Base-by-base conservation (phyloP, 495 filamentous ascomycete genomes). In the Venustampulla echinocandica region DNA sequence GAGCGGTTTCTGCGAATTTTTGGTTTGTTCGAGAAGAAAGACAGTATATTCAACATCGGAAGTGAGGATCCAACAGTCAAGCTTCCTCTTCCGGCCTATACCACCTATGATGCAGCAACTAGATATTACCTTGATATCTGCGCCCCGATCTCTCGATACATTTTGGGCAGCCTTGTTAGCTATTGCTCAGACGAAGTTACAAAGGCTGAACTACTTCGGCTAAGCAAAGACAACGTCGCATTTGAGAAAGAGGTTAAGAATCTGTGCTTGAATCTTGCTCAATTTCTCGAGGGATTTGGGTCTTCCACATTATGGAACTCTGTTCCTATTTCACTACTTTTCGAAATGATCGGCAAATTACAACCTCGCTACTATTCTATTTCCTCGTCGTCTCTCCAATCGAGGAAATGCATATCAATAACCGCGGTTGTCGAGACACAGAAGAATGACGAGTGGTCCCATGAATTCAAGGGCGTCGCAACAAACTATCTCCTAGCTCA, bases 331-430 rank as follows among this genome's bases (percentile, higher is more conserved):
- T 46, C 42, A 23, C 17, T 46, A n/a, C 28, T 46, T 17, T 28
- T 46, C 21, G 47, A 49, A 34, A 35, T 23, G 18, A n/a, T 49
- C 11, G 47, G 36, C 23, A 44, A 43, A 25, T 43, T 49, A 25
- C 41, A 46, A 20, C 47, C 42, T 11, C 47, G 47, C 11, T 50
- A 36, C 47, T 50, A 50, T 21, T 50, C 47, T 6, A 50, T 50
- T 22, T 50, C 47, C 2, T 50, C 47, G 10, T 50, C 47, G 3
- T 50, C 47, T 4, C 10, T 37, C 4, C 13, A 6, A 1, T 36
- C 24, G 19, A 45, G 22, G 21, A 46, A 50, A 10, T 21, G 10
- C 5, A 20, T 50, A 9, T 46, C 41, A 2, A 50, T 50, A 19
- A 49, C 47, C 6, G 47, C 42, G 9, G 47, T 50, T 6, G 47